phyloP scores from a whole-genome alignment of 441 rosid genomes.

The Monsonia emarginata region DNA sequence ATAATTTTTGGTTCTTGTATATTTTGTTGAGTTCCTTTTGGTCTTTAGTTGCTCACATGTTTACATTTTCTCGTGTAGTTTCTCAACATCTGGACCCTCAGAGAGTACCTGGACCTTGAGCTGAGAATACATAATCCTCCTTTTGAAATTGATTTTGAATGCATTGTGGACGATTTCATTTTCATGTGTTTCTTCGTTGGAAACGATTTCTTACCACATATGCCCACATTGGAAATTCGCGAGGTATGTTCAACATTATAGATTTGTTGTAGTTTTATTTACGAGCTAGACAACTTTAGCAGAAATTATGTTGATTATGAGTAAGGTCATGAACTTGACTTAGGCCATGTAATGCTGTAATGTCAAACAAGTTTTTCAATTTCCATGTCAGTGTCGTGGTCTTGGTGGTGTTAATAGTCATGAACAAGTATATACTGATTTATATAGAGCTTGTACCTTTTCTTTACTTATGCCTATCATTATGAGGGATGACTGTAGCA shows the following conservation, averaged over 20 bases:
- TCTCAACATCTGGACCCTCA: constrained; percentile 83
- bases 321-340: background rate
- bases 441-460: background rate
- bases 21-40: background rate
- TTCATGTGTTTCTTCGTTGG: constrained; percentile 99
- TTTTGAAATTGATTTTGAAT: constrained; percentile 54
- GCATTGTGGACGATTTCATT: constrained; percentile 91
- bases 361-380: background rate
- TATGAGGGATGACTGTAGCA: background rate
- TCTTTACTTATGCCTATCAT: background rate
- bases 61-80: constrained; percentile 42
- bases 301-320: background rate
- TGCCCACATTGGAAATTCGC: constrained; percentile 96
- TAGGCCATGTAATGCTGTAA: background rate
- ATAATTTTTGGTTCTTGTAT: background rate
- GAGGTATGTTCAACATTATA: constrained; percentile 50
- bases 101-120: constrained; percentile 84
- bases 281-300: background rate
- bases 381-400: background rate
- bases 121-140: constrained; percentile 49
- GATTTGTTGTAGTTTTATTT: background rate
- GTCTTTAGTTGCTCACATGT: background rate
- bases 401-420: background rate
- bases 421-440: background rate
- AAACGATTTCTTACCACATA: constrained; percentile 94